Evolutionary conservation across 2,329 filamentous ascomycete species (phyloP), one percentile per base, ranked within the genome.

Genomic region (Xylaria sp.): DNA sequence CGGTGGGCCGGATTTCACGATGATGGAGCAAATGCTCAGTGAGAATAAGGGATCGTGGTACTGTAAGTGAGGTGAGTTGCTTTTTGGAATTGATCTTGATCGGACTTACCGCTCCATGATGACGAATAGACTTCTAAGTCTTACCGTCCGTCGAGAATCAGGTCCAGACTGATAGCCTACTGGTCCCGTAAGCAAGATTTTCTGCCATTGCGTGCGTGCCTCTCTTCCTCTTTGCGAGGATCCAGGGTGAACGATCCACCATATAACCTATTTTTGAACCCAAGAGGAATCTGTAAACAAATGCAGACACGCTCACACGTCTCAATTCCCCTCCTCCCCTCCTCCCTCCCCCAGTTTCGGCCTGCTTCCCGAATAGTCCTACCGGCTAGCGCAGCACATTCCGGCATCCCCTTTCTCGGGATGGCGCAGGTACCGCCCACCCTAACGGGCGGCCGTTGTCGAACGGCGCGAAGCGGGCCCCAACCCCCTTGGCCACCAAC

Each of bases 281-380:
- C 27, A 21, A 47, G 83, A 50, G 57, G 21, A 47, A 48, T 59
- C 27, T 27, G 27, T 60, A n/a, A 48, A 47, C 18, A 53, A 32
- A 35, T 51, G 37, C 55, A 40, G 32, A 59, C 51, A 18, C 40
- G 44, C 25, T 57, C 55, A 66, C 55, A 60, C 42, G 32, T 18
- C 18, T 48, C 48, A 12, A 61, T 6, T 18, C 53, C 32, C 51
- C 16, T n/a, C 16, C 16, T 32, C 13, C 12, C 25, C 29, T 18
- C 21, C 16, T 5, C 27, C 12, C 3, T 32, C 27, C 25, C 27
- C 47, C 10, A n/a, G 25, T 48, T 48, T 55, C 63, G 63, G 63
- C 48, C 48, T 89, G 0, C 80, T 90, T 90, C 2, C 88, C 86
- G 4, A 89, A 90, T 69, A 87, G 79, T 77, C 57, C 71, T 73